Base-by-base conservation (phyloP, 2,329 filamentous ascomycete genomes). In the Exophiala sp. region DNA sequence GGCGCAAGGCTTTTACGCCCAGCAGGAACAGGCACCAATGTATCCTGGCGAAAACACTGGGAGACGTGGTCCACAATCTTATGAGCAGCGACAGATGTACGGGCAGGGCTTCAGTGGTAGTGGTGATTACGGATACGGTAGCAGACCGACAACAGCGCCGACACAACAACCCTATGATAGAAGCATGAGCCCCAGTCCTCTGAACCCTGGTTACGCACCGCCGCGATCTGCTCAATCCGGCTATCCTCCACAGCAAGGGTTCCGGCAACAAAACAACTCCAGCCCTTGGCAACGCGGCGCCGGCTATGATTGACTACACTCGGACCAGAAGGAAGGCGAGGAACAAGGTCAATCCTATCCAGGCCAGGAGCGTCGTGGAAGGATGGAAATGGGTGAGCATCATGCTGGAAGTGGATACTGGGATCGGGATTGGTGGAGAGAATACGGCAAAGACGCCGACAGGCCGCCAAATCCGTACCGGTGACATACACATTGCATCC, bases 201-300 rank as follows among this genome's bases (percentile, higher is more conserved):
- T 56, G 1, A 51, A 44, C 18, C 24, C 38, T 23, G 44, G 48
- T 8, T 55, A 58, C 38, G 43, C 23, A 22, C 58, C 57, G n/a
- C 58, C 55, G 16, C 46, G 57, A 44, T 56, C 58, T n/a, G 57
- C 57, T 10, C 52, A 58, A 19, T 37, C 44, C 19, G 51, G 53
- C 21, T 58, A 60, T 42, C 21, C 54, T 38, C 56, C 57, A 43
- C 65, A 68, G 18, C 51, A 60, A 27, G 56, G 65, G 41, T 73
- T 69, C 60, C 66, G 75, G 54, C 60, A 69, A 55, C 71, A 74
- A 58, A 76, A 78, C 62, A 80, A 73, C 62, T 24, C 52, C 30
- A 82, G 78, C 67, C 79, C 80, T 46, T 83, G 80, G 80, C 80
- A 83, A 67, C 68, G 80, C 63, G 80, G 80, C 37, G 80, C 80